Evolutionary conservation across 352 stramenopile species (phyloP).

Genomic region (Pythium phragmiticola): DNA sequence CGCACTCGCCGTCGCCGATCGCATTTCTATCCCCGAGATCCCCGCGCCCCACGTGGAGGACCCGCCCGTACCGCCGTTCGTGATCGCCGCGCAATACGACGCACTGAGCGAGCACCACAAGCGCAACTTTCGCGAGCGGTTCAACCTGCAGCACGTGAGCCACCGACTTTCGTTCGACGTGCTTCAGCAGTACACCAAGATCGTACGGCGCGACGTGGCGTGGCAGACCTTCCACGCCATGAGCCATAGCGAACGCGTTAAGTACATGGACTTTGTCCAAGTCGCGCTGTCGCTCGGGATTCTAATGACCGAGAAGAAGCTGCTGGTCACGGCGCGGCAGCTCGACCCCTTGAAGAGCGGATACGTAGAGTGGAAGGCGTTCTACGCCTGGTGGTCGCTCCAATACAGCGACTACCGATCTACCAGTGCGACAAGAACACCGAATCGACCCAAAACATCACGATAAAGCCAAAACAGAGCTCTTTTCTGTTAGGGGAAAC

Average conservation of each 20-base stretch:
- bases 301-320: slow-evolving; percentile 38
- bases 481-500: not conserved
- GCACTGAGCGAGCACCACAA: slow-evolving; percentile 43
- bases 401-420: slow-evolving; percentile 31
- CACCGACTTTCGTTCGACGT: slow-evolving; percentile 65
- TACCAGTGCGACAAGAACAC: not conserved
- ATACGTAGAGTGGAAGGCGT: slow-evolving; percentile 55
- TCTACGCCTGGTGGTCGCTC: slow-evolving; percentile 64
- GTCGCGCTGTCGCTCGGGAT: slow-evolving; percentile 47
- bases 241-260: slow-evolving; percentile 23
- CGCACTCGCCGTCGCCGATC: slow-evolving; percentile 41
- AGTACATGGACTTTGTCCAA: slow-evolving; percentile 47
- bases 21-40: slow-evolving; percentile 50
- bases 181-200: slow-evolving; percentile 63
- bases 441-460: not conserved
- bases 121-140: slow-evolving; percentile 56
- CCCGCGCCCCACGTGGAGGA: slow-evolving; percentile 36
- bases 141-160: slow-evolving; percentile 53
- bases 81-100: slow-evolving; percentile 66
- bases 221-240: slow-evolving; percentile 55
- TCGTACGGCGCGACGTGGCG: slow-evolving; percentile 52
- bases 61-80: slow-evolving; percentile 36
- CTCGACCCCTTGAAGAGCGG: slow-evolving; percentile 56
- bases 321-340: slow-evolving; percentile 41
- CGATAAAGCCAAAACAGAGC: not conserved